Evolutionary conservation across 2,329 filamentous ascomycete species (phyloP).

Genomic region (Escovopsis sp.): DNA sequence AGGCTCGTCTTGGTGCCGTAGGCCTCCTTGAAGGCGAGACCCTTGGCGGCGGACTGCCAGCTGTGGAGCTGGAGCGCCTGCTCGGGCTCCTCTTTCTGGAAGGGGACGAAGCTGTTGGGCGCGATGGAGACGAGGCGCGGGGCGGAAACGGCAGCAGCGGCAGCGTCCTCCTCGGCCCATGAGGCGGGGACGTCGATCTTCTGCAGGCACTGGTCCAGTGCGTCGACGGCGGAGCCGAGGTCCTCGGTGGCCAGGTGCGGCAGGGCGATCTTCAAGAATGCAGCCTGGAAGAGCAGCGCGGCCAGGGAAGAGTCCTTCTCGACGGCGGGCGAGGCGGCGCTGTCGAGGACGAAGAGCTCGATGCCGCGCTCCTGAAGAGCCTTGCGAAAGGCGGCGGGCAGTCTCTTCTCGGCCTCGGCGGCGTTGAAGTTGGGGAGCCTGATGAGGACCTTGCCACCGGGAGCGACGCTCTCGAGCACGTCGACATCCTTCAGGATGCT

Average conservation of each 20-base stretch:
- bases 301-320: slow-evolving; percentile 50
- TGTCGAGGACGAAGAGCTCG: slow-evolving; percentile 62
- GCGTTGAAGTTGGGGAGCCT: slow-evolving; percentile 69
- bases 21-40: slow-evolving; percentile 85
- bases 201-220: slow-evolving; percentile 54
- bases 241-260: slow-evolving; percentile 45
- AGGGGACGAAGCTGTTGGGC: slow-evolving; percentile 68
- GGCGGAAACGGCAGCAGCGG: slow-evolving; percentile 37
- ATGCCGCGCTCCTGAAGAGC: slow-evolving; percentile 55
- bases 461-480: slow-evolving; percentile 54
- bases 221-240: slow-evolving; percentile 44
- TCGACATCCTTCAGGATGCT: slow-evolving; percentile 69
- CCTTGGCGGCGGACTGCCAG: slow-evolving; percentile 78
- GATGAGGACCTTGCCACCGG: slow-evolving; percentile 58
- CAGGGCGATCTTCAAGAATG: slow-evolving; percentile 67
- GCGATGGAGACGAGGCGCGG: slow-evolving; percentile 50
- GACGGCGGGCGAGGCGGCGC: slow-evolving; percentile 51
- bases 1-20: slow-evolving; percentile 61
- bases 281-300: slow-evolving; percentile 58
- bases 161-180: slow-evolving; percentile 48
- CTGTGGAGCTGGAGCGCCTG: slow-evolving; percentile 49
- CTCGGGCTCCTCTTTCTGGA: slow-evolving; percentile 63
- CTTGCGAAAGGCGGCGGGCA: slow-evolving; percentile 58
- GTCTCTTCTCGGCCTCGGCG: slow-evolving; percentile 78
- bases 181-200: slow-evolving; percentile 60